These are phyloP conservation scores for Malus orientalis DNA, from an alignment of 306 rosid species.

Conservation along the genomic window DNA sequence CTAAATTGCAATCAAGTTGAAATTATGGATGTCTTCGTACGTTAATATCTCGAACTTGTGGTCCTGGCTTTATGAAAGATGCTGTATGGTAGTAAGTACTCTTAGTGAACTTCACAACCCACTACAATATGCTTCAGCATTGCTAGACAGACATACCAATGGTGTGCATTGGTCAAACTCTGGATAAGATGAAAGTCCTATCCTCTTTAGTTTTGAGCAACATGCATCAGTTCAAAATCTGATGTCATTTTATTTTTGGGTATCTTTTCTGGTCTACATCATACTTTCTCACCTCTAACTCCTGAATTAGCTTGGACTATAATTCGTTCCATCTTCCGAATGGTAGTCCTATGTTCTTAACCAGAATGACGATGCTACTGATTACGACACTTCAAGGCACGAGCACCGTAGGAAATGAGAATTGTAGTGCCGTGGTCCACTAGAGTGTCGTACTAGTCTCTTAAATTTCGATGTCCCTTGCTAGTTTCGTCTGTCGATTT, in stretches of 20 bases:
- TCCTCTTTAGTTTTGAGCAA: conserved; percentile 7
- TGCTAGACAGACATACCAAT: neutral
- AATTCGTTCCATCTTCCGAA: neutral
- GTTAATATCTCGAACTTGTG: neutral
- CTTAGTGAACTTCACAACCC: conserved; percentile 3
- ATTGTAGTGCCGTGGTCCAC: neutral
- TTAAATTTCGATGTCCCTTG: neutral
- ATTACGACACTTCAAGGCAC: neutral
- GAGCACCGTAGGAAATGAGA: neutral
- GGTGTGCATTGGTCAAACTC: neutral
- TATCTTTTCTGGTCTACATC: conserved; percentile 16
- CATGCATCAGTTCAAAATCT: conserved; percentile 11
- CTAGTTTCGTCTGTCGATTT: neutral
- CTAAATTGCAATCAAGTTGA: neutral
- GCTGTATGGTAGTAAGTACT: neutral
- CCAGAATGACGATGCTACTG: neutral
- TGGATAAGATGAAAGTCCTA: conserved; percentile 15
- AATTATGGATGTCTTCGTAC: neutral
- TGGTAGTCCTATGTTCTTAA: neutral
- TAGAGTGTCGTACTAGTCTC: neutral
- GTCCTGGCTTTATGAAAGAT: conserved; percentile 11
- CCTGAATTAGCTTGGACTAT: neutral
- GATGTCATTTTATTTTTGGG: conserved; percentile 2
- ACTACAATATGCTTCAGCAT: neutral
- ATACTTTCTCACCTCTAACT: neutral